Percentiles rank a stretch among this genome's conserved stretches.
These are phyloP conservation scores for Lipomyces starkeyi DNA, from an alignment of 805 yeast species.

Conservation along the genomic window DNA sequence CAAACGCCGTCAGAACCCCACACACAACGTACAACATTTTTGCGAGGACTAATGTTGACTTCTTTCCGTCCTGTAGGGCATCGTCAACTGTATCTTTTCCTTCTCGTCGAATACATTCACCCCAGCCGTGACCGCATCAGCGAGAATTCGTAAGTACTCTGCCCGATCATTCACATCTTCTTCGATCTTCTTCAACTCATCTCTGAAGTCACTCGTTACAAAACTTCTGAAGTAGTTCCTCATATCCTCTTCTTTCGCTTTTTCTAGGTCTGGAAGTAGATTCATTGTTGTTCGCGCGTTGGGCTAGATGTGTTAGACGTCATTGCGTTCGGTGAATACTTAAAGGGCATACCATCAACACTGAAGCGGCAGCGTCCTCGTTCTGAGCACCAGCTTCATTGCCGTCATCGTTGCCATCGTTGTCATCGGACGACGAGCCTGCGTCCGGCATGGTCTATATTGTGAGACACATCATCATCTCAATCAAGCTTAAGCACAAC, in stretches of 20 bases:
- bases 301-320: slow-evolving; percentile 8
- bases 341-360: neutral
- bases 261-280: slow-evolving; percentile 15
- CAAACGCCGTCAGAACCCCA: slow-evolving; percentile 4
- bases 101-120: slow-evolving; percentile 16
- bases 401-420: neutral
- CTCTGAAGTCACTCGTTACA: slow-evolving; percentile 11
- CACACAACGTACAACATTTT: neutral
- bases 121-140: slow-evolving; percentile 16
- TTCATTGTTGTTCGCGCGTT: slow-evolving; percentile 4
- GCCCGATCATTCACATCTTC: neutral
- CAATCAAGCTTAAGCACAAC: neutral
- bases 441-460: neutral
- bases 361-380: neutral
- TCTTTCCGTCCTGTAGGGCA: neutral
- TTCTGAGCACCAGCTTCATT: neutral
- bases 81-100: slow-evolving; percentile 8
- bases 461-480: neutral
- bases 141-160: slow-evolving; percentile 1
- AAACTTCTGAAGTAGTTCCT: slow-evolving; percentile 28
- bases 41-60: neutral
- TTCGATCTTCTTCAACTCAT: slow-evolving; percentile 3
- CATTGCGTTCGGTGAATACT: neutral
- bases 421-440: neutral
- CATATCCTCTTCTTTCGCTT: slow-evolving; percentile 25